phyloP scores from a whole-genome alignment of 345 rosid species.

The Ceriops zippeliana region DNA sequence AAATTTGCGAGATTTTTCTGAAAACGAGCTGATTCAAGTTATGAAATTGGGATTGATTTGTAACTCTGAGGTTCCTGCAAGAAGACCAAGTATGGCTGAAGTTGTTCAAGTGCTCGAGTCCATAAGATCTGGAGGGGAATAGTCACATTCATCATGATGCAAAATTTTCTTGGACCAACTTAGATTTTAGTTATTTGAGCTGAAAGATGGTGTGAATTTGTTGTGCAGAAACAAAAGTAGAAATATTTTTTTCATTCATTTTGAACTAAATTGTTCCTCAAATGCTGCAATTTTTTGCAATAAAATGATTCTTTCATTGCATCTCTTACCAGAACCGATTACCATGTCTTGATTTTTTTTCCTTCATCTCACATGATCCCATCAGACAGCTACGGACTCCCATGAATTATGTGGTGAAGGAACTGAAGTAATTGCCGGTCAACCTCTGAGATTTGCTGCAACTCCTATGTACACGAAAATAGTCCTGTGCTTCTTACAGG shows the following conservation, averaged over 20 bases:
- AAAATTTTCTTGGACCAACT: conserved; percentile 16
- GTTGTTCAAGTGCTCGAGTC: conserved; percentile 97
- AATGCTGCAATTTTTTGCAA: conserved; percentile 30
- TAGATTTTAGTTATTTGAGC: conserved; percentile 21
- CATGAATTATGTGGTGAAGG: too few relatives aligned
- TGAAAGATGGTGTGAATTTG: conserved; percentile 23
- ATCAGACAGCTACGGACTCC: too few relatives aligned
- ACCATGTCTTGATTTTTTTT: too few relatives aligned
- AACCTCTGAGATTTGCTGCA: too few relatives aligned
- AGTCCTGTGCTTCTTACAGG: too few relatives aligned
- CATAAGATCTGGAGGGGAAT: conserved; percentile 60
- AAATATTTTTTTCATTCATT: conserved; percentile 49
- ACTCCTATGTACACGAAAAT: too few relatives aligned
- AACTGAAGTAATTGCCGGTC: too few relatives aligned
- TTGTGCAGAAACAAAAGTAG: conserved; percentile 27
- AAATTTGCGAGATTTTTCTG: conserved; percentile 67
- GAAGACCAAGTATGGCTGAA: conserved; percentile 98
- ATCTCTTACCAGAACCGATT: not conserved
- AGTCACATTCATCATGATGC: conserved; percentile 31
- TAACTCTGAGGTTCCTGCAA: conserved; percentile 62
- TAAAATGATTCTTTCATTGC: conserved; percentile 42
- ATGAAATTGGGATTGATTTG: conserved; percentile 90
- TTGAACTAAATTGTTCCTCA: conserved; percentile 23
- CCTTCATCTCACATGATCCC: not conserved
- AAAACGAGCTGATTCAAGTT: conserved; percentile 86